These are phyloP conservation scores for Candida multigemmis DNA, from an alignment of 805 yeast genomes.

Conservation along the genomic window DNA sequence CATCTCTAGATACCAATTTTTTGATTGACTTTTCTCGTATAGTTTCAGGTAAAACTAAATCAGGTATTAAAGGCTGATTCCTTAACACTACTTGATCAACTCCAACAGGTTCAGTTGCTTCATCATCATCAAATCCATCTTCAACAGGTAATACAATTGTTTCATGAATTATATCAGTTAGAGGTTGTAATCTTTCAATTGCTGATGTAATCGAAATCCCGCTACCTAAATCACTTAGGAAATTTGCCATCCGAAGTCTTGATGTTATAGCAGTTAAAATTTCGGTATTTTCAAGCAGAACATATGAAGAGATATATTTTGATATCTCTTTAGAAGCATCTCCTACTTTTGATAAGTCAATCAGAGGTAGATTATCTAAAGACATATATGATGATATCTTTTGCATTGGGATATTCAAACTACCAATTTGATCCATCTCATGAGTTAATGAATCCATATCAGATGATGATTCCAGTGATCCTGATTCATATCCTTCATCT, in stretches of 20 bases:
- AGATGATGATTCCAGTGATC: slow-evolving; percentile 10
- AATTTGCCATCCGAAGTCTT: slow-evolving; percentile 32
- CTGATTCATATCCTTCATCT: neutral
- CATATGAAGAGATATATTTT: slow-evolving; percentile 17
- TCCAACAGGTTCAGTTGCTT: slow-evolving; percentile 44
- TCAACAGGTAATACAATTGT: slow-evolving; percentile 43
- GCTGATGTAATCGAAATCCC: slow-evolving; percentile 46
- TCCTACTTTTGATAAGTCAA: slow-evolving; percentile 14
- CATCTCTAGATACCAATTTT: slow-evolving; percentile 15
- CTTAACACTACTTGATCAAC: slow-evolving; percentile 39
- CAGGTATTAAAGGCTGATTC: slow-evolving; percentile 38
- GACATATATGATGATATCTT: slow-evolving; percentile 3
- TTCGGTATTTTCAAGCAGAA: slow-evolving; percentile 6
- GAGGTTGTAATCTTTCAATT: slow-evolving; percentile 40
- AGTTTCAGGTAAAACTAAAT: slow-evolving; percentile 40
- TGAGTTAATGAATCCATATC: slow-evolving; percentile 32
- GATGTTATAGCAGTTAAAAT: slow-evolving; percentile 30
- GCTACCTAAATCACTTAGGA: slow-evolving; percentile 28
- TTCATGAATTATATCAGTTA: slow-evolving; percentile 35
- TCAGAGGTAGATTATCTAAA: slow-evolving; percentile 4
- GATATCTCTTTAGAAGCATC: slow-evolving; percentile 22
- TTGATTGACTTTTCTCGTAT: slow-evolving; percentile 5
- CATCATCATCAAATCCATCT: slow-evolving; percentile 16
- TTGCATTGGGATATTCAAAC: slow-evolving; percentile 15
- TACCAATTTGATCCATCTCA: slow-evolving; percentile 46